These are phyloP conservation scores for Plantago coronopus DNA, from an alignment of 305 asterid species.

Conservation along the genomic window DNA sequence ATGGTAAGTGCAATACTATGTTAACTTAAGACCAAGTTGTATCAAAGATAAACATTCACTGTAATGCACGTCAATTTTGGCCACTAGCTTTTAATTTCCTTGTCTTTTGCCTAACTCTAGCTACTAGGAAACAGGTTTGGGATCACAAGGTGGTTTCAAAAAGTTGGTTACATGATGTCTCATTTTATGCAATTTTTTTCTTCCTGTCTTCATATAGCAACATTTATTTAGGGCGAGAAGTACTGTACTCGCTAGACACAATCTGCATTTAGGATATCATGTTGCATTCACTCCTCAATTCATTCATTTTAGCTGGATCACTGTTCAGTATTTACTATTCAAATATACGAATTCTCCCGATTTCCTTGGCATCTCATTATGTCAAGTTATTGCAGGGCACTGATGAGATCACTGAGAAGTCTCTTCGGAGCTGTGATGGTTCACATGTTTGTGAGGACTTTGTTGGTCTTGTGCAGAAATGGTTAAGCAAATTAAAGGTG, in stretches of 20 bases:
- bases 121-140: neutral
- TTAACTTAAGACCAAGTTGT: neutral
- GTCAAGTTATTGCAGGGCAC: constrained; percentile 57
- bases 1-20: constrained; percentile 47
- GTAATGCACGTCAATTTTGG: neutral
- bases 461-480: constrained; percentile 64
- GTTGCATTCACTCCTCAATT: too few species aligned
- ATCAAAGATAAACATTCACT: neutral
- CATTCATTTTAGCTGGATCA: too few species aligned
- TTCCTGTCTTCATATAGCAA: constrained; percentile 3
- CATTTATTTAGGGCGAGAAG: neutral
- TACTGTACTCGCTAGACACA: neutral
- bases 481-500: constrained; percentile 88
- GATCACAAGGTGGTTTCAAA: constrained; percentile 1
- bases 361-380: constrained; percentile 18
- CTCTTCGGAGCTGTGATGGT: constrained; percentile 69
- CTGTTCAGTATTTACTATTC: neutral
- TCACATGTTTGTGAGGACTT: constrained; percentile 75
- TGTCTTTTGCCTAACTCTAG: neutral
- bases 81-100: neutral
- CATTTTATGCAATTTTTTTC: constrained; percentile 4
- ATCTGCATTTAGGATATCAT: constrained; percentile 13
- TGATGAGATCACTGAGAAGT: constrained; percentile 82
- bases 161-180: constrained; percentile 16
- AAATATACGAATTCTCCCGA: neutral